Base-by-base conservation (phyloP, 2,329 filamentous ascomycete genomes). In the Cladosporium oxysporum region DNA sequence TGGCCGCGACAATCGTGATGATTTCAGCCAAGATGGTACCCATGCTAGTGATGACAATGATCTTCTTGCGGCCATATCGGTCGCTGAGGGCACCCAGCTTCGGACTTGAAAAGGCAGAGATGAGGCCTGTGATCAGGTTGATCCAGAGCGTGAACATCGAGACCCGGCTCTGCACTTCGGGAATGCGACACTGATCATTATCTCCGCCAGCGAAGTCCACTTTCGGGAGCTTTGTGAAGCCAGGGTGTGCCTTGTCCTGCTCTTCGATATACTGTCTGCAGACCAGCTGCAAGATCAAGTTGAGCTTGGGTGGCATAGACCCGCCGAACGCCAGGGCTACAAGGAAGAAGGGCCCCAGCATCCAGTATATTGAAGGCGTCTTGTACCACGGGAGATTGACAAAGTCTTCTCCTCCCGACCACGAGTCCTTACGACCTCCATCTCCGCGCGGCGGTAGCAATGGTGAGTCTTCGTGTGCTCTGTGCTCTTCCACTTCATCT, bases 311-410 rank as follows among this genome's bases (percentile, higher is more conserved):
- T 10, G 97, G 91, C 8, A 95, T 83, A 7, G 91, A 86, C 65
- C 92, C 92, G 35, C 94, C 95, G 77, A 95, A 94, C 0, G 93
- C 93, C 63, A 96, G 82, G 0, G 92, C 92, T 75, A 92, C 94
- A 53, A 97, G 79, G 65, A 91, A 83, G 78, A 93, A 95, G 0
- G 93, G 91, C 0, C 86, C 87, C 8, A 98, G 78, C 5, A 98
- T 83, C 91, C 93, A 98, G 78, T 84, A 91, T 62, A 96, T 87
- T 57, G 87, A 89, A 16, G 90, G 89, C 69, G 76, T 81, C 68
- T 80, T 84, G 82, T 87, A 88, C 87, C 87, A 88, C 4, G 88
- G 84, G 62, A 89, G 70, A 8, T 82, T 82, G 35, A 82, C 81
- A 69, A 90, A 91, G 71, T 91, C 89, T 14, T 67, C 65, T 49